Evolutionary conservation across 805 yeast genomes (phyloP).

Genomic region (Candida insectalens): DNA sequence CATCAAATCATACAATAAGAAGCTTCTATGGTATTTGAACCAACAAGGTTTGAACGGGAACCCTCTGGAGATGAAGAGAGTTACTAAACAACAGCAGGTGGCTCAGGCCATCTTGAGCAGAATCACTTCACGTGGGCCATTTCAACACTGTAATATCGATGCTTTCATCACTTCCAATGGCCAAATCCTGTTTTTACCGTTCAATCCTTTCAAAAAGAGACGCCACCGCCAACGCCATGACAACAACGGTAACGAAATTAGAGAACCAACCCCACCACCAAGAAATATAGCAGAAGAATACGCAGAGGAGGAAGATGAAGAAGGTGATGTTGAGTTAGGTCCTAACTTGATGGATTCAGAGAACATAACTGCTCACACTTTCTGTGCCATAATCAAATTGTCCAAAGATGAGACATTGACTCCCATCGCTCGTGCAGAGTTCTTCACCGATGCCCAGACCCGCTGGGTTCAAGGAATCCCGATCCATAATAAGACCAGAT

Average conservation of each 20-base stretch:
- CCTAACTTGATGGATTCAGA: background rate
- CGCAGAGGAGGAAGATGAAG: conserved; percentile 4
- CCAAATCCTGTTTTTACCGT: conserved; percentile 24
- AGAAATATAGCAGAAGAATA: background rate
- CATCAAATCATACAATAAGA: conserved; percentile 18
- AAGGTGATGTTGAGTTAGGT: conserved; percentile 13
- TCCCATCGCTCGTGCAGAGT: conserved; percentile 29
- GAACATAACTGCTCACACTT: conserved; percentile 32
- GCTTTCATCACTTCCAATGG: conserved; percentile 24
- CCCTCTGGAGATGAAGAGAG: conserved; percentile 17
- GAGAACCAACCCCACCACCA: too few species aligned
- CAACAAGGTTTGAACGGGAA: conserved; percentile 22
- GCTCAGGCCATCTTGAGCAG: conserved; percentile 6
- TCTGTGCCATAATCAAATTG: conserved; percentile 39
- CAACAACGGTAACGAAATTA: conserved; percentile 9
- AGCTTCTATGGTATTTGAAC: conserved; percentile 13
- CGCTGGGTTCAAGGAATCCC: conserved; percentile 31
- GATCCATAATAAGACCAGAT: conserved; percentile 27
- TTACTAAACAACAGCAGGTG: too few species aligned
- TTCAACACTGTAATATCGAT: conserved; percentile 10
- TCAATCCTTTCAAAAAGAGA: conserved; percentile 21
- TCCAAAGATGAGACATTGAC: conserved; percentile 29
- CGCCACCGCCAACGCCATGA: conserved; percentile 12
- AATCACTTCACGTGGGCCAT: conserved; percentile 2
- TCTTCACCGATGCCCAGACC: conserved; percentile 32